Base-by-base conservation (phyloP, 2,329 filamentous ascomycete genomes). In the Aspergillus arachidicola region DNA sequence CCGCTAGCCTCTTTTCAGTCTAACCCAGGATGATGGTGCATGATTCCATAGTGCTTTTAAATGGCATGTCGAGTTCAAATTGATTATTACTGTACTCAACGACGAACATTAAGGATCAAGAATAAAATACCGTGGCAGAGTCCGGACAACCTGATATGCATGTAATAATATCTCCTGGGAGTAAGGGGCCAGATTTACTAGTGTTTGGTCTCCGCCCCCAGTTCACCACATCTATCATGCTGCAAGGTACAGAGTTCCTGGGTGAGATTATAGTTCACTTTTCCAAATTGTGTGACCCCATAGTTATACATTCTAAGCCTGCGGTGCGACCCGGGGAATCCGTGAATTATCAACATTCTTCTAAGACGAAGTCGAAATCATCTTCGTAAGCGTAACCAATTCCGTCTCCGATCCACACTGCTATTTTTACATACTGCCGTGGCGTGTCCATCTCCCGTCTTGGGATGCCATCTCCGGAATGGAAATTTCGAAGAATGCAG, bases 401-500 rank as follows among this genome's bases (percentile, higher is more conserved):
- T 34, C 26, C 50, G 50, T 54, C 51, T 54, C 50, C 28, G 51
- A 30, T 55, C 51, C 51, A 36, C 51, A 38, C 12, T 55, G 51
- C 51, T 55, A 55, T 55, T 55, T 55, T 55, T 55, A 55, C 32
- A 55, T 55, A 55, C 51, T 6, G 51, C 32, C 7, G 51, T 55
- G 51, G 51, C 51, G 51, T 55, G 51, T 55, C 34, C 21, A 55
- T 55, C 51, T 55, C 51, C 51, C 51, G 51, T 16, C 51, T 55
- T 55, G 32, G 34, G 41, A 55, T n/a, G 16, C 21, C 51, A 55
- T 55, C 51, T 36, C 51, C 30, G 51, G 32, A 38, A 38, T 55
- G 51, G 32, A 55, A 38, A 26, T 23, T 55, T 55, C 51, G 51
- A 55, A 55, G 51, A 38, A 55, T 55, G 51, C 21, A 55, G 51